A percentile compares a stretch with the other conserved stretches of the same genome.
Evolutionary conservation across 352 stramenopile species (phyloP).

Genomic region (Globisporangium rhizosaccharum): DNA sequence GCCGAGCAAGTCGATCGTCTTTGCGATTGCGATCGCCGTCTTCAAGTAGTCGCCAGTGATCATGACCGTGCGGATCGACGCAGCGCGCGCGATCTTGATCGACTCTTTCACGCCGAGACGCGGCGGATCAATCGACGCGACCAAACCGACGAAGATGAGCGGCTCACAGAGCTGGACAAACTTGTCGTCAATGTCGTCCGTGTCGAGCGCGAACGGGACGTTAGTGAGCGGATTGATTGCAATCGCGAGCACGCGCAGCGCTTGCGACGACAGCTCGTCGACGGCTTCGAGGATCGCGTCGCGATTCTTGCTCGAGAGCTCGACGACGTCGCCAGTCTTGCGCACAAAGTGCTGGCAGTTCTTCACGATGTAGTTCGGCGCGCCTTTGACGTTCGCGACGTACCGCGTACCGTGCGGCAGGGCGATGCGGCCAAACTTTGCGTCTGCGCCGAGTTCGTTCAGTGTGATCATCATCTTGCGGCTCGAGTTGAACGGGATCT

Average conservation of each 20-base stretch:
- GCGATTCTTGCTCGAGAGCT: slow-evolving; percentile 14
- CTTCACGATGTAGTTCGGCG: slow-evolving; percentile 33
- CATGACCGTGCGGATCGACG: slow-evolving; percentile 65
- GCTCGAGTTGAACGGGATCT: slow-evolving; percentile 91
- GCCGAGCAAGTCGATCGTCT: slow-evolving; percentile 76
- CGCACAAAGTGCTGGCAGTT: slow-evolving; percentile 29
- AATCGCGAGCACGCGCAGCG: slow-evolving; percentile 69
- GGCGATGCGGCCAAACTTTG: slow-evolving; percentile 22
- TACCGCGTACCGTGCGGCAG: slow-evolving; percentile 14
- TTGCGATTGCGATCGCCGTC: slow-evolving; percentile 88
- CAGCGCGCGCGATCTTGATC: slow-evolving; percentile 23
- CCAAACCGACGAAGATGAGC: slow-evolving; percentile 85
- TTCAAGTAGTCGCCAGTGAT: slow-evolving; percentile 90
- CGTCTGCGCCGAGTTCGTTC: slow-evolving; percentile 3
- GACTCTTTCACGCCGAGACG: slow-evolving; percentile 32
- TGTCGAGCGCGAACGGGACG: slow-evolving; percentile 14
- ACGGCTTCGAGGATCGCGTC: slow-evolving; percentile 24
- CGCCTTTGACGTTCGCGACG: slow-evolving; percentile 33
- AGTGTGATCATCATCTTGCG: slow-evolving; percentile 86
- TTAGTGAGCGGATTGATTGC: slow-evolving; percentile 37
- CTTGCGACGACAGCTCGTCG: slow-evolving; percentile 28
- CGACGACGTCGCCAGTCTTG: slow-evolving; percentile 21
- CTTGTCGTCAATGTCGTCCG: slow-evolving; percentile 24
- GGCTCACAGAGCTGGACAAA: slow-evolving; percentile 25
- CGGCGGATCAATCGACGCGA: slow-evolving; percentile 75